Evolutionary conservation across 2,329 filamentous ascomycete species (phyloP).

Genomic region (Arthroderma sp.): DNA sequence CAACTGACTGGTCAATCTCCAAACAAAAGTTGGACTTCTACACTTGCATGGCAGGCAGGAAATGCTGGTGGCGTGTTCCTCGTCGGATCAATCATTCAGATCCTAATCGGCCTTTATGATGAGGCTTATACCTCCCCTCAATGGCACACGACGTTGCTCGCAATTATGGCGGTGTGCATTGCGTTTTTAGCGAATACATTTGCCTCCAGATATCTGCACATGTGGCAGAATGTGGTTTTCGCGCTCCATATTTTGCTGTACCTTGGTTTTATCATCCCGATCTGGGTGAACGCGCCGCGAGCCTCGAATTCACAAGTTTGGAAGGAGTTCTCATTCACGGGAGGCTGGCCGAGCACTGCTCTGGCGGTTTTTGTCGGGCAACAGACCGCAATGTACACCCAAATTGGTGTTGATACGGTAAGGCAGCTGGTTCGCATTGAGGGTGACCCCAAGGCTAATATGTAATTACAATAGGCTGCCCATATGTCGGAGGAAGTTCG

Average conservation of each 20-base stretch:
- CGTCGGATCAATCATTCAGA: slow-evolving; percentile 32
- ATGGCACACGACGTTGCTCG: slow-evolving; percentile 36
- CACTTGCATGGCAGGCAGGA: slow-evolving; percentile 34
- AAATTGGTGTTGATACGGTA: slow-evolving; percentile 19
- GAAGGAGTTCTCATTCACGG: slow-evolving; percentile 25
- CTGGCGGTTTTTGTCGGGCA: slow-evolving; percentile 27
- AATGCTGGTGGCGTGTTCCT: slow-evolving; percentile 32
- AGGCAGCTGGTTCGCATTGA: not conserved
- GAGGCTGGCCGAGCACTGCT: slow-evolving; percentile 23
- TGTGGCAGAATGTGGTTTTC: slow-evolving; percentile 38
- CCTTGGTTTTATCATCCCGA: slow-evolving; percentile 26
- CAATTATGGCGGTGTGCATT: slow-evolving; percentile 29
- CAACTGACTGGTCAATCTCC: not conserved
- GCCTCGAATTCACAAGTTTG: slow-evolving; percentile 17
- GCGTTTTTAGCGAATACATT: slow-evolving; percentile 33
- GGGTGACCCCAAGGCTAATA: not conserved
- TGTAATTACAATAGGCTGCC: slow-evolving; percentile 3
- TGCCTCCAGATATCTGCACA: slow-evolving; percentile 31
- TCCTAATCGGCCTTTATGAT: slow-evolving; percentile 26
- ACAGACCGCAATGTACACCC: slow-evolving; percentile 17
- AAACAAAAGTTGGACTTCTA: slow-evolving; percentile 26
- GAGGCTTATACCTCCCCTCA: slow-evolving; percentile 24
- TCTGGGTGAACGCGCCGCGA: slow-evolving; percentile 21
- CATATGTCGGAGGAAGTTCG: slow-evolving; percentile 37
- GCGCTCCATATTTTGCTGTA: slow-evolving; percentile 36